Evolutionary conservation across 805 yeast species (phyloP), one percentile per base, ranked within the genome.

Genomic region (Ascoidea asiatica): DNA sequence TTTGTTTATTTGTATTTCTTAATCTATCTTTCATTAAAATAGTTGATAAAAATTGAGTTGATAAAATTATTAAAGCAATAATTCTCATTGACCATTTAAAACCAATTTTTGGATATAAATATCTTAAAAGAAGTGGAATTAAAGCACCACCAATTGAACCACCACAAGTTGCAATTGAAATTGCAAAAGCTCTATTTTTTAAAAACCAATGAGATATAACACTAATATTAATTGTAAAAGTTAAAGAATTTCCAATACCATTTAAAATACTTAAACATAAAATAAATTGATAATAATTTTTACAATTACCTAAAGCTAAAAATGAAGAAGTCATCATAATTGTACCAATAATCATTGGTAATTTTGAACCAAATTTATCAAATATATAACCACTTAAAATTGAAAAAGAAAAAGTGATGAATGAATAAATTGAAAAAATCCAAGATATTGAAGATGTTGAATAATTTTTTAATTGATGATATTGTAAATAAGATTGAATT

Each of bases 191-290:
- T 53, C 86, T 64, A 50, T 63, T 73, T 40, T 57, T 64, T 43
- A 67, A 62, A 53, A 80, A 81, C 73, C 82, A 81, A 50, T 80
- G 87, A 23, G 79, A 72, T 6, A 79, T 65, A 15, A 73, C 75
- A 13, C 82, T 74, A 5, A 80, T 60, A 35, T 75, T 57, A 1
- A 86, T 85, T 19, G 77, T 67, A 56, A 75, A 63, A 21, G 77
- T 61, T 19, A 77, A 56, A 1, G 81, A 81, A 43, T 69, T 67
- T 0, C 83, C 85, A 13, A 75, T 47, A 2, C 86, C 87, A 21
- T 69, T 57, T 19, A 69, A 55, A 0, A 80, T 47, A 3, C 77
- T 70, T 52, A 77, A 77, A 33, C 80, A 63, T 20, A 79, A 54
- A 20, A 80, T 65, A 51, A 80, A 81, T 43, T 80, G 85, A 66